Evolutionary conservation across 2,329 filamentous ascomycete genomes (phyloP), one percentile per base, ranked within the genome.

Genomic region (Exophiala phaeomuriformis): DNA sequence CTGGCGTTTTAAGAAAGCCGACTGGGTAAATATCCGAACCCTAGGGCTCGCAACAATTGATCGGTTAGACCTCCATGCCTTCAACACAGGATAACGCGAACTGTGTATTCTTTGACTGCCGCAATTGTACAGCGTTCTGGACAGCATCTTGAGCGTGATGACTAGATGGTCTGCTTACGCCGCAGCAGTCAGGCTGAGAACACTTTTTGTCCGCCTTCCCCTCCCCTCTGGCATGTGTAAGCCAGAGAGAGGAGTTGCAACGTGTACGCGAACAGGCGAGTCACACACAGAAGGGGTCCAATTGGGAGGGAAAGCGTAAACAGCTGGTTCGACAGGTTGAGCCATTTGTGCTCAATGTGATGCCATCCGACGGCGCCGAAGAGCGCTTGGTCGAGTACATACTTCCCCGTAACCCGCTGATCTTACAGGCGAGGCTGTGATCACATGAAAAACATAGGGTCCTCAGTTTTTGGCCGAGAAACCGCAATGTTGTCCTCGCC

Each of bases 61-160:
- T 27, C 27, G 31, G 8, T 29, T 39, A 30, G 28, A 42, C 8
- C 28, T 28, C 31, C 41, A 36, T 47, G 32, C 31, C 29, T 29
- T 39, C 7, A 30, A 48, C 35, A 19, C 7, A 27, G 43, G 27
- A 6, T 28, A 28, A 5, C 30, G 27, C 1, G 43, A 39, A 31
- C 19, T 27, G 48, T 35, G 45, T 5, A 57, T 36, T n/a, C 44
- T 51, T 36, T 44, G 47, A 39, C 46, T 54, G 31, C 51, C 51
- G 37, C 51, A 54, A 29, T 27, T 29, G 19, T 30, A 35, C 12
- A 49, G 35, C 36, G 54, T 44, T 12, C 54, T 41, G 10, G 47
- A 48, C 10, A 57, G 43, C 54, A 57, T 57, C 30, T 35, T 47
- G 44, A n/a, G 28, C 30, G 42, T 5, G 9, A 10, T 31, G 30